phyloP scores from a whole-genome alignment of 2,329 filamentous ascomycete genomes.

The Botryosphaeria agaves region DNA sequence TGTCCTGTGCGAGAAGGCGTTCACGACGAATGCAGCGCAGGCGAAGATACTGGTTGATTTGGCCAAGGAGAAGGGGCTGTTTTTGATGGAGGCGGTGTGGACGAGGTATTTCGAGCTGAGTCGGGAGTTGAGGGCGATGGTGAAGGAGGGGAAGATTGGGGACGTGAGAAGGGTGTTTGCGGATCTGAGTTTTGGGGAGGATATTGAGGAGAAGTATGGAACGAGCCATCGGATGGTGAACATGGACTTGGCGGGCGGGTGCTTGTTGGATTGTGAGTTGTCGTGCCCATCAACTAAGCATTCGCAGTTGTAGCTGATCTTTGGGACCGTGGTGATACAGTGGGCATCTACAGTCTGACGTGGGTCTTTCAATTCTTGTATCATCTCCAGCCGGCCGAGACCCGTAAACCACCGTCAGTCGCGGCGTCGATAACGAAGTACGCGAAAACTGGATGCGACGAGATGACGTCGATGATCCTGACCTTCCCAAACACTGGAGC shows the following conservation, averaged over 20 bases:
- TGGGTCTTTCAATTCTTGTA: conserved; percentile 88
- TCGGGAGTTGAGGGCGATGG: conserved; percentile 53
- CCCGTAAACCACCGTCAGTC: conserved; percentile 52
- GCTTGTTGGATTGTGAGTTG: conserved; percentile 50
- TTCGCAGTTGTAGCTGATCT: too few relatives aligned
- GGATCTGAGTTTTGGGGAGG: conserved; percentile 41
- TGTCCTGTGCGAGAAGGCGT: conserved; percentile 80
- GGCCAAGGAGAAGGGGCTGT: conserved; percentile 44
- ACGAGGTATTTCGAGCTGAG: conserved; percentile 77
- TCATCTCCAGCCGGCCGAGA: conserved; percentile 47
- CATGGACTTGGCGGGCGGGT: conserved; percentile 64
- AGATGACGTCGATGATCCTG: conserved; percentile 60
- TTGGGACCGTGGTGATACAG: conserved; percentile 7
- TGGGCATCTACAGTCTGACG: conserved; percentile 77
- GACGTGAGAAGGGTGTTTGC: conserved; percentile 38
- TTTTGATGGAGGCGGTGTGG: conserved; percentile 52
- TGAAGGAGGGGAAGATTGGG: conserved; percentile 35
- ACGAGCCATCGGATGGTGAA: conserved; percentile 67
- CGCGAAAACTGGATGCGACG: conserved; percentile 54
- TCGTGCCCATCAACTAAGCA: too few relatives aligned
- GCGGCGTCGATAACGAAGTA: conserved; percentile 54
- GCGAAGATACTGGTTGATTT: conserved; percentile 52
- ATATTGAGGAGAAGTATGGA: conserved; percentile 41
- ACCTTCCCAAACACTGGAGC: conserved; percentile 51
- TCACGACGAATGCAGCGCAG: conserved; percentile 71